Evolutionary conservation across 768 basidiomycete species (phyloP), one percentile per base, ranked within the genome.

Genomic region (Fomitopsis serialis): DNA sequence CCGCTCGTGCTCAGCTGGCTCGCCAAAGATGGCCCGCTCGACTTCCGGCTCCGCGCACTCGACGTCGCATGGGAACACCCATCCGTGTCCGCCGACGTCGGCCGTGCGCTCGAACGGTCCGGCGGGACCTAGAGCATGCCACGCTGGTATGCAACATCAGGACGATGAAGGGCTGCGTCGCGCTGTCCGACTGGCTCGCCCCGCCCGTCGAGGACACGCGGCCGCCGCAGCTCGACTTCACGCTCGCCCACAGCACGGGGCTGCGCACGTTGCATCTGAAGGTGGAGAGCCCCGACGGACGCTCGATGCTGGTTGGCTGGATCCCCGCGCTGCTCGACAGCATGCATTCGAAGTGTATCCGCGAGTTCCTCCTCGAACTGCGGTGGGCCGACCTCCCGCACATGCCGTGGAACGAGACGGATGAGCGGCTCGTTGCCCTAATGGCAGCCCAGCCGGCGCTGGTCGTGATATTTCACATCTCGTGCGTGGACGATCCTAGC

Each of bases 1-100:
- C 25, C 46, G 2, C 46, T 49, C 48, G 48, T 27, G 36, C 21
- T 34, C 13, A 21, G n/a, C 19, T 49, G 48, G 48, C 48, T 49
- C n/a, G 22, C 48, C 6, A 49, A 49, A 15, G 37, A 40, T 27
- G 36, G 48, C 35, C 22, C 25, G 36, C 19, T 49, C 24, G 48
- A 22, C 32, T 36, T 49, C 19, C 24, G 35, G 8, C 48, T 49
- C 3, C 46, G 29, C 10, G 17, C 23, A 12, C 15, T 47, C 23
- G 46, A 47, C 19, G 15, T 34, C 46, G 23, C 19, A 3, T 47
- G 46, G 46, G 46, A 34, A 10, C 23, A 47, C 25, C 46, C 46
- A 11, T n/a, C 37, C 19, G 37, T 40, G 37, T 17, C 37, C 37
- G 44, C 44, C 13, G 44, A 45, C 13, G 22, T 45, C 21, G 23